Evolutionary conservation across 1,284 basidiomycete species (phyloP).

Genomic region (Waitea zeae): DNA sequence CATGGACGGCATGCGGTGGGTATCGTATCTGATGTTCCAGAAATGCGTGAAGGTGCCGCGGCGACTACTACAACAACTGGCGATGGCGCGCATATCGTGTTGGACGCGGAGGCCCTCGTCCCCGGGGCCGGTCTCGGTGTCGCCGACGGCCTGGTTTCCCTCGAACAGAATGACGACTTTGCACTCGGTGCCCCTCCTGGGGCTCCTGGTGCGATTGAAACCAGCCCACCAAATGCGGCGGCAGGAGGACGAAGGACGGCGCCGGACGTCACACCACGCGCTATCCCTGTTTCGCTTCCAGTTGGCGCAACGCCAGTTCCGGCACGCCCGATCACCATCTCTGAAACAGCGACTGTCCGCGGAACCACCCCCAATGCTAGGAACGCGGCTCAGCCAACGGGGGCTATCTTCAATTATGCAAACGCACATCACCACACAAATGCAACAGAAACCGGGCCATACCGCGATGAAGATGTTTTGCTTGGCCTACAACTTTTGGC

Average conservation of each 20-base stretch:
- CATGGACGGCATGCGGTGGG: constrained; percentile 34
- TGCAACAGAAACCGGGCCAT: constrained; percentile 33
- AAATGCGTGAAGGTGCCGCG: no score
- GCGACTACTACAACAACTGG: constrained; percentile 18
- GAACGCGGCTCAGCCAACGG: no score
- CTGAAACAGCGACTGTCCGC: background rate
- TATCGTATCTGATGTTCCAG: constrained; percentile 31
- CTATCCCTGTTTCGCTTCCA: constrained; percentile 1
- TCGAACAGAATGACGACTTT: constrained; percentile 63
- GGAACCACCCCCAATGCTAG: no score
- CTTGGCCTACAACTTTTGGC: constrained; percentile 86
- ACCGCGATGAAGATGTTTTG: constrained; percentile 90
- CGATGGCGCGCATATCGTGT: constrained; percentile 48
- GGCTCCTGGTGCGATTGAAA: constrained; percentile 57
- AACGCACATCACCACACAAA: constrained; percentile 13
- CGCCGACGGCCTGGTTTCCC: constrained; percentile 51
- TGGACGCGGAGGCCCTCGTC: constrained; percentile 23
- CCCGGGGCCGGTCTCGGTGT: constrained; percentile 25
- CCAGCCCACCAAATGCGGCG: no score
- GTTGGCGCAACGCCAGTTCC: constrained; percentile 5
- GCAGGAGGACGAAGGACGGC: no score
- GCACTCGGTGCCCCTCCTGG: constrained; percentile 77
- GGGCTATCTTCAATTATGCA: constrained; percentile 2
- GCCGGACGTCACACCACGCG: constrained; percentile 2
- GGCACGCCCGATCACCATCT: constrained; percentile 4